phyloP scores from a whole-genome alignment of 2,329 filamentous ascomycete species.

The Colletotrichum sp. region DNA sequence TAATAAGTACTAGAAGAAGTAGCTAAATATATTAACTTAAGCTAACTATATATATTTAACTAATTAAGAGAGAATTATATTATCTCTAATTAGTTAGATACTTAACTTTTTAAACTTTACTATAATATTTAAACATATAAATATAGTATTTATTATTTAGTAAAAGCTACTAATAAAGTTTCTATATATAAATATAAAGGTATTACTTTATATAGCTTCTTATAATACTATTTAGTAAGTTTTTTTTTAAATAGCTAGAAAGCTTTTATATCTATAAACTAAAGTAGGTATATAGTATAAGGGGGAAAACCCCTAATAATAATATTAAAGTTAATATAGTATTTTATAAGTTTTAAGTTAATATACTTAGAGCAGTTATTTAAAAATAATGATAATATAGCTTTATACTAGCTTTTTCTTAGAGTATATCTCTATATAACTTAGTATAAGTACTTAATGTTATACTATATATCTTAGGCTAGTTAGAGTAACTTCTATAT shows the following conservation, averaged over 20 bases:
- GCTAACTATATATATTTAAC: no score
- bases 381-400: neutral
- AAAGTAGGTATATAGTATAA: neutral
- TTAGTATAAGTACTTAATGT: neutral
- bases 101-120: neutral
- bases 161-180: no score
- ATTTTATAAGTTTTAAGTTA: neutral
- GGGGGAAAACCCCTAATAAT: neutral
- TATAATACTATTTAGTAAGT: no score
- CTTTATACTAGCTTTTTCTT: neutral
- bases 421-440: neutral
- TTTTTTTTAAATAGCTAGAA: neutral
- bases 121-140: neutral
- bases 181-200: no score
- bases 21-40: no score
- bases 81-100: no score
- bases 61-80: no score
- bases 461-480: neutral
- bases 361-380: neutral
- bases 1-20: no score
- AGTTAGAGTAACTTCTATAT: neutral
- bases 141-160: no score
- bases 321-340: neutral
- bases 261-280: neutral
- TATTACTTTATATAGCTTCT: no score